A percentile compares a stretch with the other conserved stretches of the same genome.
phyloP scores from a whole-genome alignment of 2,329 filamentous ascomycete genomes.

The Fusarium acutatum region DNA sequence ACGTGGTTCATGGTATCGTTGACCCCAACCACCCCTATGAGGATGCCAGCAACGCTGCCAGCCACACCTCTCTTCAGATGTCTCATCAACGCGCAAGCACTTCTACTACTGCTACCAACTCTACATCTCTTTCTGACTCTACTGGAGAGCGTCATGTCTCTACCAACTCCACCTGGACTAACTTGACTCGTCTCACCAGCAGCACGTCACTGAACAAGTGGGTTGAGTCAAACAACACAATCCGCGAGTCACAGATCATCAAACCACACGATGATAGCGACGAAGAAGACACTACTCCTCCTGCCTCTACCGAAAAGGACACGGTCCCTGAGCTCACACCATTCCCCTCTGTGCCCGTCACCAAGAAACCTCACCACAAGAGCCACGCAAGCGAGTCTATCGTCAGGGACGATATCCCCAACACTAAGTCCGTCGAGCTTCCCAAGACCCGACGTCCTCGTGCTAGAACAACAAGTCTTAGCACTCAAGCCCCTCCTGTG shows the following conservation, averaged over 20 bases:
- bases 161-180: slow-evolving; percentile 61
- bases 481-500: slow-evolving; percentile 52
- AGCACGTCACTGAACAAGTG: slow-evolving; percentile 56
- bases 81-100: slow-evolving; percentile 61
- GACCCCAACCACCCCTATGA: slow-evolving; percentile 30
- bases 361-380: slow-evolving; percentile 45
- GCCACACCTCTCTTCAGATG: slow-evolving; percentile 28
- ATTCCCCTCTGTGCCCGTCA: slow-evolving; percentile 37
- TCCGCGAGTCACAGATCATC: slow-evolving; percentile 39
- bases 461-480: slow-evolving; percentile 57
- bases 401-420: slow-evolving; percentile 42
- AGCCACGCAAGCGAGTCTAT: slow-evolving; percentile 51
- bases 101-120: slow-evolving; percentile 62
- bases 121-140: slow-evolving; percentile 56
- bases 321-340: slow-evolving; percentile 48
- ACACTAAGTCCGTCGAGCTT: slow-evolving; percentile 43
- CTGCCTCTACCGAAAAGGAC: slow-evolving; percentile 44
- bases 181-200: slow-evolving; percentile 64
- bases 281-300: slow-evolving; percentile 38
- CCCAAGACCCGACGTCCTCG: slow-evolving; percentile 49
- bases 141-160: slow-evolving; percentile 63
- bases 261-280: slow-evolving; percentile 37
- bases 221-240: slow-evolving; percentile 45
- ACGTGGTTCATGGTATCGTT: slow-evolving; percentile 35
- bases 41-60: slow-evolving; percentile 25